Base-by-base conservation (phyloP, 2,329 filamentous ascomycete species). In the Alternaria sp. region DNA sequence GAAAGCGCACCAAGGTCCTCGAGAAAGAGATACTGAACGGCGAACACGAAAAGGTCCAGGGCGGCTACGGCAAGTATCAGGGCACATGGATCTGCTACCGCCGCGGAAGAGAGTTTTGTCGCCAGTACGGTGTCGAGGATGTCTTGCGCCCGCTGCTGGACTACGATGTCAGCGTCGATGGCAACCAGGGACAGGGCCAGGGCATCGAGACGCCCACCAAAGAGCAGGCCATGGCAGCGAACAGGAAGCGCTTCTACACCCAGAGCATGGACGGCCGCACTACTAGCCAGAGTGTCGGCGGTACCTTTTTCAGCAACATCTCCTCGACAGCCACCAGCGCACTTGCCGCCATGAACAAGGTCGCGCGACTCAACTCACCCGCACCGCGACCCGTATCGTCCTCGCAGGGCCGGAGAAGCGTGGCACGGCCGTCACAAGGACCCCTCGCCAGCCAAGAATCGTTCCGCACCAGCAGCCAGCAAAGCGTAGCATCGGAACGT, bases 51-150 rank as follows among this genome's bases (percentile, higher is more conserved):
- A 99, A 99, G 81, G 95, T 99, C 3, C 96, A 99, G 79, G 96
- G 96, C 33, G 96, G 96, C 6, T 99, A 99, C 76, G 96, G 96
- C 69, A 98, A 98, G 84, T 99, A 99, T 76, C 96, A 99, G 83
- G 96, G 96, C 59, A 99, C 96, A 3, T 99, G 96, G 96, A 97
- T 99, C 76, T 93, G 92, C 75, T 98, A 97, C 76, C 92, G 95
- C 54, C 89, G 95, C 65, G 96, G 95, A 2, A 87, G 96, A 49
- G 93, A 97, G 76, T 95, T 99, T 72, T 98, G 96, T 80, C 89
- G 92, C 45, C 87, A 89, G 75, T 90, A 90, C 73, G 87, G 87
- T 61, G 92, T 96, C 30, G 92, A 95, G 78, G 92, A 95, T 67
- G 74, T 93, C 6, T 82, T 96, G 51, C 87, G 88, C 21, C 91